phyloP scores from a whole-genome alignment of 129 eudicot genomes.

The Pittosporum tobira region DNA sequence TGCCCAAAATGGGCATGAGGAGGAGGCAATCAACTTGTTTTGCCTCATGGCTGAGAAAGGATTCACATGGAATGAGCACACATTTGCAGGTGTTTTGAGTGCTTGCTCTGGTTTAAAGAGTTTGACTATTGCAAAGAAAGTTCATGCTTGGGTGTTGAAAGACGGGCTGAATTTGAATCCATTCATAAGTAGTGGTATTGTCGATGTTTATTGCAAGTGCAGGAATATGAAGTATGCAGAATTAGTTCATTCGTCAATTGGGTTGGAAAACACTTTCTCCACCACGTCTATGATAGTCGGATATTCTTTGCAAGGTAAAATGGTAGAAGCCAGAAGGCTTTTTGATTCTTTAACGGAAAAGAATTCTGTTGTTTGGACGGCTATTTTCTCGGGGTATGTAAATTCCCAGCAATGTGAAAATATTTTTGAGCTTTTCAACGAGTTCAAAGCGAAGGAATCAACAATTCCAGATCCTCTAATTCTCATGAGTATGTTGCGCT shows the following conservation, averaged over 20 bases:
- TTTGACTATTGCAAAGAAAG: slow-evolving; percentile 59
- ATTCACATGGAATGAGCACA: slow-evolving; percentile 51
- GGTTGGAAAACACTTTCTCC: slow-evolving; percentile 42
- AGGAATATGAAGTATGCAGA: slow-evolving; percentile 70
- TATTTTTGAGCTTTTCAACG: slow-evolving; percentile 52
- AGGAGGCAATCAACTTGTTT: slow-evolving; percentile 47
- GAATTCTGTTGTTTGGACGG: slow-evolving; percentile 70
- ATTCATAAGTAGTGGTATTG: slow-evolving; percentile 54
- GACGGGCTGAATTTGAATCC: slow-evolving; percentile 41
- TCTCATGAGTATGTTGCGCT: slow-evolving; percentile 45
- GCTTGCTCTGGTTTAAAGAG: slow-evolving; percentile 62
- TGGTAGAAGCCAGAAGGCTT: slow-evolving; percentile 59
- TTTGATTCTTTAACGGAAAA: slow-evolving; percentile 52
- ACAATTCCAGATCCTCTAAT: slow-evolving; percentile 37
- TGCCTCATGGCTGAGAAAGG: slow-evolving; percentile 43
- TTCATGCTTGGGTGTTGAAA: slow-evolving; percentile 58
- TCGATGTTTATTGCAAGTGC: slow-evolving; percentile 76
- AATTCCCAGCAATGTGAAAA: slow-evolving; percentile 36
- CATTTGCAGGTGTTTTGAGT: slow-evolving; percentile 51
- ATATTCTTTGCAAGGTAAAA: slow-evolving; percentile 52
- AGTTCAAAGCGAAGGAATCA: slow-evolving; percentile 28
- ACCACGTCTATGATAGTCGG: slow-evolving; percentile 73
- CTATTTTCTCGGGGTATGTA: slow-evolving; percentile 72
- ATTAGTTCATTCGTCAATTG: slow-evolving; percentile 22
- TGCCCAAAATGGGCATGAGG: slow-evolving; percentile 47